Percentiles rank a stretch among this genome's conserved stretches.
These are phyloP conservation scores for Nidularia pulvinata DNA, from an alignment of 768 basidiomycete species.

Conservation along the genomic window DNA sequence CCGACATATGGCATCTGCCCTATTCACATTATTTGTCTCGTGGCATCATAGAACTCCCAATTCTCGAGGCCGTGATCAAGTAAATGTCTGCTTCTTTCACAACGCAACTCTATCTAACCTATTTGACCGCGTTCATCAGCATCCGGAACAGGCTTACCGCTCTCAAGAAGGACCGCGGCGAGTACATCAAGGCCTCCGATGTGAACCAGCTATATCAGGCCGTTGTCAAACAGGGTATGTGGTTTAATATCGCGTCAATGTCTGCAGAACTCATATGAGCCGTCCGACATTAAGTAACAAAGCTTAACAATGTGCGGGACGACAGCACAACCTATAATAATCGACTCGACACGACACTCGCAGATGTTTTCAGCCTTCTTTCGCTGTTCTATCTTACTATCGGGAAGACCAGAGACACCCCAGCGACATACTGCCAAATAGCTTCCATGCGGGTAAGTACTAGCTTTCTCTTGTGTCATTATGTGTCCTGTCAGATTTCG, in stretches of 20 bases:
- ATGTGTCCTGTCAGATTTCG: background rate
- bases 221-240: slow-evolving; percentile 89
- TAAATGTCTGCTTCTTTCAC: slow-evolving; percentile 30
- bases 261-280: background rate
- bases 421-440: slow-evolving; percentile 95
- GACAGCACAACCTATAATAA: slow-evolving; percentile 78
- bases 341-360: slow-evolving; percentile 91
- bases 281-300: slow-evolving; percentile 60
- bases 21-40: slow-evolving; percentile 9
- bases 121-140: slow-evolving; percentile 33
- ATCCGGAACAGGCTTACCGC: slow-evolving; percentile 95
- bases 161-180: slow-evolving; percentile 90
- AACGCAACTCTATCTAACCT: slow-evolving; percentile 11
- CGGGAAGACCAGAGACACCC: slow-evolving; percentile 92
- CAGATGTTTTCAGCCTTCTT: slow-evolving; percentile 94
- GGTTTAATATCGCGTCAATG: background rate
- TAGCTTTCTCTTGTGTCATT: background rate
- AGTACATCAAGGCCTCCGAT: slow-evolving; percentile 92
- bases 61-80: slow-evolving; percentile 96
- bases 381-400: slow-evolving; percentile 98
- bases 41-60: slow-evolving; percentile 72
- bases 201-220: slow-evolving; percentile 92
- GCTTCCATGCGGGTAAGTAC: slow-evolving; percentile 92
- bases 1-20: slow-evolving; percentile 1
- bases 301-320: slow-evolving; percentile 88